Evolutionary conservation across 805 yeast species (phyloP).

Genomic region (Sugiyamaella smithiae): DNA sequence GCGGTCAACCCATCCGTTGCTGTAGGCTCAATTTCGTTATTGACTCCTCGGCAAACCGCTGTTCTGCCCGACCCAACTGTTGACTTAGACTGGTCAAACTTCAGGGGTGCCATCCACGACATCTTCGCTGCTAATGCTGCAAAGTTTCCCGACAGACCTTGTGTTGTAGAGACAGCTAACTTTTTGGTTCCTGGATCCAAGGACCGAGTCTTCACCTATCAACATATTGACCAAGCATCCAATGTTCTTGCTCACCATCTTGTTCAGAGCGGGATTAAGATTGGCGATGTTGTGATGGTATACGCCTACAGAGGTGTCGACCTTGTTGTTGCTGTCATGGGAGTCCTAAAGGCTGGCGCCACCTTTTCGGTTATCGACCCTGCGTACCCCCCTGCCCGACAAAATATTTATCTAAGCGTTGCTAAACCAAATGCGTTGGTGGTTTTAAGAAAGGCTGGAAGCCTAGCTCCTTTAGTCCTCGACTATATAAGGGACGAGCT

Average conservation of each 20-base stretch:
- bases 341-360: constrained; percentile 97
- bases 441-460: constrained; percentile 88
- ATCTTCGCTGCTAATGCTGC: constrained; percentile 86
- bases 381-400: constrained; percentile 98
- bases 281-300: constrained; percentile 96
- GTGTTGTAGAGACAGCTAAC: constrained; percentile 90
- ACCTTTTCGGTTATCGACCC: constrained; percentile 98
- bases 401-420: constrained; percentile 85
- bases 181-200: constrained; percentile 41
- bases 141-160: constrained; percentile 76
- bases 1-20: constrained; percentile 29
- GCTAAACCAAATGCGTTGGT: constrained; percentile 91
- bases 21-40: constrained; percentile 56
- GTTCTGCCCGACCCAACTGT: constrained; percentile 83
- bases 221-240: constrained; percentile 88
- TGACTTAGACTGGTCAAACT: constrained; percentile 86
- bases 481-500: constrained; percentile 73
- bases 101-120: constrained; percentile 95
- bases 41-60: constrained; percentile 61
- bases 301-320: constrained; percentile 98
- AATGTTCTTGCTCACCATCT: constrained; percentile 90
- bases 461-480: constrained; percentile 70
- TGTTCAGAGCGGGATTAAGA: constrained; percentile 70
- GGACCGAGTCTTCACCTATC: constrained; percentile 75
- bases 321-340: constrained; percentile 94